phyloP scores from a whole-genome alignment of 371 early-diverging fungal genomes.

The Mucor mucedo region DNA sequence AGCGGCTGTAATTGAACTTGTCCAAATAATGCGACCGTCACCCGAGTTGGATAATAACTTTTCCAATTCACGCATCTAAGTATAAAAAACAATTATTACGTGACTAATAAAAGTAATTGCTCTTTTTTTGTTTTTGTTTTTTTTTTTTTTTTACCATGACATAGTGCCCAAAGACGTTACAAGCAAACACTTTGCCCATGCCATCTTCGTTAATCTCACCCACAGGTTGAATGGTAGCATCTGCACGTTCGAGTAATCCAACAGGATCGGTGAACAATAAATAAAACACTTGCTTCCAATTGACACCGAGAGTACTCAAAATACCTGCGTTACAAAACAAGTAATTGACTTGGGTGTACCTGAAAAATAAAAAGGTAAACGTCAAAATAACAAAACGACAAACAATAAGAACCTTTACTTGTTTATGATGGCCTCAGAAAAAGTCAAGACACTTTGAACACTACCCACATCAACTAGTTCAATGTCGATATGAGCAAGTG shows the following conservation, averaged over 20 bases:
- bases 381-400: constrained; percentile 1
- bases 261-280: constrained; percentile 63
- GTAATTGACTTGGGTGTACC: constrained; percentile 62
- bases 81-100: background rate
- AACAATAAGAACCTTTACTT: constrained; percentile 21
- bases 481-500: constrained; percentile 47
- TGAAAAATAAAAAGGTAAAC: constrained; percentile 1
- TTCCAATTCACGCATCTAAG: constrained; percentile 65
- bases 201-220: constrained; percentile 68
- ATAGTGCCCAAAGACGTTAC: constrained; percentile 91
- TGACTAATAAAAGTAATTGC: too few species aligned
- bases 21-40: constrained; percentile 82
- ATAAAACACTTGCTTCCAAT: constrained; percentile 47
- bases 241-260: constrained; percentile 68
- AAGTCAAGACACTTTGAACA: constrained; percentile 47
- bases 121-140: background rate
- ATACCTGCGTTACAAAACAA: constrained; percentile 88
- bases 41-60: constrained; percentile 48
- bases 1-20: constrained; percentile 73
- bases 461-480: constrained; percentile 65
- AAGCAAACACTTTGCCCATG: constrained; percentile 78
- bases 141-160: constrained; percentile 61
- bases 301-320: constrained; percentile 61
- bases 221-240: constrained; percentile 67
- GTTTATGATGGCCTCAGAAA: constrained; percentile 28